These are phyloP conservation scores for Akanthomyces uredinophilus DNA, from an alignment of 2,329 filamentous ascomycete genomes.

Conservation along the genomic window DNA sequence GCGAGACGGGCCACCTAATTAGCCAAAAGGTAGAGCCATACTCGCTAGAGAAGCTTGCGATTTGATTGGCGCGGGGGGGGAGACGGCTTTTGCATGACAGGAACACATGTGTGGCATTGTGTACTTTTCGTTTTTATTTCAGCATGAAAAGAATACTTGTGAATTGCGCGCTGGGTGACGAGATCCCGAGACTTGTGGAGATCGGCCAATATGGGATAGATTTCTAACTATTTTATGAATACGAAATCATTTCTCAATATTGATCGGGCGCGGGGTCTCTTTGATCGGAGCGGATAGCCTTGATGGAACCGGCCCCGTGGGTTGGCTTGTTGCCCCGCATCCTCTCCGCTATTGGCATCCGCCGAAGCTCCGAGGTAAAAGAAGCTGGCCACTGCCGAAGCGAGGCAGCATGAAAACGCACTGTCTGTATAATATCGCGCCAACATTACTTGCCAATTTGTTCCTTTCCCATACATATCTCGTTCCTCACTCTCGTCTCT, in stretches of 20 bases:
- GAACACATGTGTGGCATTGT: not conserved
- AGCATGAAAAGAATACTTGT: not conserved
- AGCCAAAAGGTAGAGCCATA: slow-evolving; percentile 79
- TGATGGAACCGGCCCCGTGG: not conserved
- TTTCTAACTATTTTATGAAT: not conserved
- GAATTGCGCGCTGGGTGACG: not conserved
- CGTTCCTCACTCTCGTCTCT: not conserved
- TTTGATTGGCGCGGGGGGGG: slow-evolving; percentile 38
- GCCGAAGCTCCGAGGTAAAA: slow-evolving; percentile 2
- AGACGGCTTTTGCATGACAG: not conserved
- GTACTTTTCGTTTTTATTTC: not conserved
- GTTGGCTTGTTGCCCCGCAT: not conserved
- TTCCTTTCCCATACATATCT: not conserved
- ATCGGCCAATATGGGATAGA: not conserved
- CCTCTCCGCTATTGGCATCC: not conserved
- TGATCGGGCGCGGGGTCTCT: not conserved
- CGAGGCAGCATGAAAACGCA: not conserved
- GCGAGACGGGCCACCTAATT: slow-evolving; percentile 72
- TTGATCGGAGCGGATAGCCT: not conserved
- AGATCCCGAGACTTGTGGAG: not conserved
- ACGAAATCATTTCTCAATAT: not conserved
- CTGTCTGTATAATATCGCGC: not conserved
- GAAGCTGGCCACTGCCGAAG: not conserved
- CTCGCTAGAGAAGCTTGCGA: slow-evolving; percentile 69
- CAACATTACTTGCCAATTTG: not conserved